These are phyloP conservation scores for Ophiostoma himal-ulmi DNA, from an alignment of 2,329 filamentous ascomycete species.

Conservation along the genomic window DNA sequence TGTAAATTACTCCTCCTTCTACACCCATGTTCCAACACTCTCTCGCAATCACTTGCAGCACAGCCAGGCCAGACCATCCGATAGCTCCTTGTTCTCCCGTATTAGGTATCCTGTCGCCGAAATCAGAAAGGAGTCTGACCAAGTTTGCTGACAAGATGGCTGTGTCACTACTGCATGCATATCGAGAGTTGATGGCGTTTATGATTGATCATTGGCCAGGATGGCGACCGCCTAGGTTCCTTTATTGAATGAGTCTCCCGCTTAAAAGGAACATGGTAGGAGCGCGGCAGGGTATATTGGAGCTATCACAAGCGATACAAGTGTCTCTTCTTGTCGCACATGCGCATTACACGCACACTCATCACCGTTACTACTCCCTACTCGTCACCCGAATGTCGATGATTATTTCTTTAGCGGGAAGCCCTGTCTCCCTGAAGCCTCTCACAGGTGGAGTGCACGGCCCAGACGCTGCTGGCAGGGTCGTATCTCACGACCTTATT, in stretches of 20 bases:
- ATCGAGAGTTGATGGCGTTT: neutral
- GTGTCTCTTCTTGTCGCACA: neutral
- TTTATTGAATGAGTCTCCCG: neutral
- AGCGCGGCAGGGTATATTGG: neutral
- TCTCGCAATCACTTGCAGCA: neutral
- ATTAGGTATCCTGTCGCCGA: neutral
- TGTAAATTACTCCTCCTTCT: neutral
- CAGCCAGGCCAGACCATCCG: neutral
- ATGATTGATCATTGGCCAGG: slow-evolving; percentile 4
- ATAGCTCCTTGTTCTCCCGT: neutral
- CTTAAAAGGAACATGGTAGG: neutral
- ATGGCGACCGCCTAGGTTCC: neutral
- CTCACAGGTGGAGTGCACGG: neutral
- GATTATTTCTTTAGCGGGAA: neutral
- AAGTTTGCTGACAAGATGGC: neutral
- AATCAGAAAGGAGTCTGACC: neutral
- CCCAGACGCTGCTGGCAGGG: neutral
- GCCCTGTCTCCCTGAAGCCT: neutral
- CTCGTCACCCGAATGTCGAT: neutral
- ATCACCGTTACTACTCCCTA: neutral
- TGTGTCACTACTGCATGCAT: slow-evolving; percentile 8
- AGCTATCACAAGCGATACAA: neutral
- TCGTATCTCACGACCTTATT: neutral
- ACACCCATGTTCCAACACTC: neutral
- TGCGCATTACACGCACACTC: neutral